Base-by-base conservation (phyloP, 805 yeast species). In the Wickerhamiella cacticola region DNA sequence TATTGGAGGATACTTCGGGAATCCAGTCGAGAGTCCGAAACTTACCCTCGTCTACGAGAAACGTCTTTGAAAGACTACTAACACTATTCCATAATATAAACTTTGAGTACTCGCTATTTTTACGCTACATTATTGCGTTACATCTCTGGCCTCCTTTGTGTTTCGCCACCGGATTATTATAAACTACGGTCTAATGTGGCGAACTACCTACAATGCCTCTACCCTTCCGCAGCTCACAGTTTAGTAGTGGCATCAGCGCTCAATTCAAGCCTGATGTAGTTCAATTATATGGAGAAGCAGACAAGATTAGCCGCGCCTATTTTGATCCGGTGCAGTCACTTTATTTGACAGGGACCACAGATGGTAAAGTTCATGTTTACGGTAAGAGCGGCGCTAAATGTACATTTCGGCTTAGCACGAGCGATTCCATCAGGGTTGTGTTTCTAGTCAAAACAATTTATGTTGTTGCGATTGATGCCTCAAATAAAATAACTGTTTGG, bases 271-370 rank as follows among this genome's bases (percentile, higher is more conserved):
- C 60, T 2, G 61, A 59, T 28, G 48, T 54, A 35, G 55, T 67
- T 38, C 65, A 65, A 8, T 54, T 63, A 5, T 79, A 75, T 56
- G 92, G 92, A 1, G 58, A 81, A 28, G 68, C 72, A 15, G 89
- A 94, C 10, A 72, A 73, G 12, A 74, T 83, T 7, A 66, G 76
- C 29, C 77, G 84, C 0, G 60, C 78, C 34, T 94, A 92, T 0
- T 83, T 72, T 63, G 97, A 92, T 61, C 94, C 94, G 2, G 79
- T 84, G 1, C 98, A 92, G 63, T 77, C 92, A 47, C 69, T 92
- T 23, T 63, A 87, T 56, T 96, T 96, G 0, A 67, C 86, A 0
- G 80, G 87, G 2, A 86, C 95, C 0, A 78, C 72, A 31, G 59
- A 66, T 6, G 84, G 87, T 35, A 76, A 76, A 40, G 70, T 92